phyloP scores from a whole-genome alignment of 2,329 filamentous ascomycete species.

The Metarhizium brunneum region DNA sequence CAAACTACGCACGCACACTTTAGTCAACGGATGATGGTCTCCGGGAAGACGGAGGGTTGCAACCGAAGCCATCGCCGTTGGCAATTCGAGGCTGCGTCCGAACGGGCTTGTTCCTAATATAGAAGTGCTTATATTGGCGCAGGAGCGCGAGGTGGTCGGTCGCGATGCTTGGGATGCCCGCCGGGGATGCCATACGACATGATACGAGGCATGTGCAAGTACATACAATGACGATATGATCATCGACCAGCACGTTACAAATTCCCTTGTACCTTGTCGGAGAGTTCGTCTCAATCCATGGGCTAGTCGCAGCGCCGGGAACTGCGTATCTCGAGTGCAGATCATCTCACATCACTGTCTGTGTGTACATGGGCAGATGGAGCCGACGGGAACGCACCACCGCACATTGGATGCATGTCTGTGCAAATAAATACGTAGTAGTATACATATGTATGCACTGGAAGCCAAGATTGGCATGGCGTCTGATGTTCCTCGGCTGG shows the following conservation, averaged over 20 bases:
- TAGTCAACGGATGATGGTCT: not conserved
- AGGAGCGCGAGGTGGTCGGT: no score
- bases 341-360: not conserved
- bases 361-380: not conserved
- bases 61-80: not conserved
- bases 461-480: no score
- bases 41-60: not conserved
- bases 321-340: not conserved
- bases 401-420: not conserved
- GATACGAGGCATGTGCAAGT: not conserved
- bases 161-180: not conserved
- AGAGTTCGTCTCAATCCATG: not conserved
- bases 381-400: not conserved
- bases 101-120: not conserved
- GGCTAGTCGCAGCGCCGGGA: not conserved
- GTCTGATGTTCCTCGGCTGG: no score
- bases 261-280: not conserved
- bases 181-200: not conserved
- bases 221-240: not conserved
- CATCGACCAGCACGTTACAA: not conserved
- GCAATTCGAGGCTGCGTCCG: not conserved
- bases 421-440: not conserved
- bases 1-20: not conserved
- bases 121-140: not conserved
- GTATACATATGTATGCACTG: not conserved